phyloP scores from a whole-genome alignment of 495 filamentous ascomycete species.

The Amniculicola lignicola region DNA sequence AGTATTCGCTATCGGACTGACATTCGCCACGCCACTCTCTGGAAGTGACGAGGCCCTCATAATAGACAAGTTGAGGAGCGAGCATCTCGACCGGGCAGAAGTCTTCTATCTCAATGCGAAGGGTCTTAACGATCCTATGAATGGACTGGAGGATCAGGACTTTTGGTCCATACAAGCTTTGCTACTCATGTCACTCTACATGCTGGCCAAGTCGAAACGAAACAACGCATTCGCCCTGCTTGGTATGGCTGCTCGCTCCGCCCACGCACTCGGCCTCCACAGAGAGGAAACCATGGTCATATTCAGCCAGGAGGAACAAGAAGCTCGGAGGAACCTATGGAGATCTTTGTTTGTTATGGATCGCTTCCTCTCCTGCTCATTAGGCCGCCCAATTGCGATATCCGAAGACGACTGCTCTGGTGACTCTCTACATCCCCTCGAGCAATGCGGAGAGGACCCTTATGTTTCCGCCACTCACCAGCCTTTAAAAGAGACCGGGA shows the following conservation, averaged over 20 bases:
- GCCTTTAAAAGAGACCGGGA: constrained; percentile 21
- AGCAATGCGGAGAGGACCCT: constrained; percentile 38
- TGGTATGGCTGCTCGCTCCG: constrained; percentile 64
- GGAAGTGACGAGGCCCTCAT: constrained; percentile 49
- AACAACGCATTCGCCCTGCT: constrained; percentile 60
- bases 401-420: constrained; percentile 60
- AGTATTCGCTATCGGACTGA: constrained; percentile 58
- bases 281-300: constrained; percentile 58
- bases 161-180: constrained; percentile 63
- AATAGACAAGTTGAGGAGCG: constrained; percentile 50
- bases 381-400: constrained; percentile 60
- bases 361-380: constrained; percentile 56
- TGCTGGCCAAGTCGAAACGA: constrained; percentile 54
- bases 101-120: constrained; percentile 59
- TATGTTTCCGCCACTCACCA: background rate
- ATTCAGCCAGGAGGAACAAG: constrained; percentile 47
- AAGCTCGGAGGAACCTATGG: constrained; percentile 55
- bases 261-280: constrained; percentile 59
- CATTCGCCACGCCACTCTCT: constrained; percentile 52
- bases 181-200: constrained; percentile 59
- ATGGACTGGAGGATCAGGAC: constrained; percentile 60
- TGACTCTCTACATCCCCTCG: constrained; percentile 45
- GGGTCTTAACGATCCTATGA: constrained; percentile 51
- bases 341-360: constrained; percentile 61
- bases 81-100: constrained; percentile 52